A percentile compares a stretch with the other conserved stretches of the same genome.
Evolutionary conservation across 164 flowering plant genomes (phyloP).

Genomic region (Tinospora cordifolia): DNA sequence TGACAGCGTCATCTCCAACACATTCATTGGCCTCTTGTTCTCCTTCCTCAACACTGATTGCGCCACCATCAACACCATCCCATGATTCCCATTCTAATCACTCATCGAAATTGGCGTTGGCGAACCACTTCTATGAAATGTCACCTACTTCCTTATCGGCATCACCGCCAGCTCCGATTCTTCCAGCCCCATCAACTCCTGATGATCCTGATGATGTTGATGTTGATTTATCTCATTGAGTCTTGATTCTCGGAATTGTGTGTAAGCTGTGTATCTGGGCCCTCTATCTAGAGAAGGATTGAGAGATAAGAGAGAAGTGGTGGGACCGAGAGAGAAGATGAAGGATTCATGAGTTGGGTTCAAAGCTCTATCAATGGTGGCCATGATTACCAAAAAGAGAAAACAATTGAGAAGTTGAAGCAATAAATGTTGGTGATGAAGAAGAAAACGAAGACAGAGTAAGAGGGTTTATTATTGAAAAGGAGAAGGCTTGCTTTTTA

Average conservation of each 20-base stretch:
- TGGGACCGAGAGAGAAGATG: conserved; percentile 34
- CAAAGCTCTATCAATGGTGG: conserved; percentile 20
- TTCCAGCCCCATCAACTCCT: not conserved
- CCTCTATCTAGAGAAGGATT: conserved; percentile 27
- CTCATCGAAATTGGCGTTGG: not conserved
- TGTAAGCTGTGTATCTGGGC: conserved; percentile 52
- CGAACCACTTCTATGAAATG: conserved; percentile 25
- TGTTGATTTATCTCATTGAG: conserved; percentile 18
- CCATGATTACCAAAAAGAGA: conserved; percentile 22
- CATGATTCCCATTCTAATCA: not conserved
- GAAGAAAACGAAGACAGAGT: too few species aligned
- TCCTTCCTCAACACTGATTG: conserved; percentile 83
- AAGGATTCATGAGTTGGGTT: conserved; percentile 24
- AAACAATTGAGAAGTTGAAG: not conserved
- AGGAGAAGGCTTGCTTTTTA: too few species aligned
- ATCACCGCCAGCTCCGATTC: conserved; percentile 17
- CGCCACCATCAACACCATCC: conserved; percentile 31
- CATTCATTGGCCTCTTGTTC: conserved; percentile 48
- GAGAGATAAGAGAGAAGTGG: conserved; percentile 32
- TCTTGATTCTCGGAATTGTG: conserved; percentile 48
- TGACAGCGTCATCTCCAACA: conserved; percentile 49
- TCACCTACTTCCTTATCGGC: conserved; percentile 49
- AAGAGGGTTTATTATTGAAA: too few species aligned
- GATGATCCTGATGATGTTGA: conserved; percentile 9
- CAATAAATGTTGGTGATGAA: not conserved